Evolutionary conservation across 2,329 filamentous ascomycete genomes (phyloP), one percentile per base, ranked within the genome.

Genomic region (Trichophyton simii): DNA sequence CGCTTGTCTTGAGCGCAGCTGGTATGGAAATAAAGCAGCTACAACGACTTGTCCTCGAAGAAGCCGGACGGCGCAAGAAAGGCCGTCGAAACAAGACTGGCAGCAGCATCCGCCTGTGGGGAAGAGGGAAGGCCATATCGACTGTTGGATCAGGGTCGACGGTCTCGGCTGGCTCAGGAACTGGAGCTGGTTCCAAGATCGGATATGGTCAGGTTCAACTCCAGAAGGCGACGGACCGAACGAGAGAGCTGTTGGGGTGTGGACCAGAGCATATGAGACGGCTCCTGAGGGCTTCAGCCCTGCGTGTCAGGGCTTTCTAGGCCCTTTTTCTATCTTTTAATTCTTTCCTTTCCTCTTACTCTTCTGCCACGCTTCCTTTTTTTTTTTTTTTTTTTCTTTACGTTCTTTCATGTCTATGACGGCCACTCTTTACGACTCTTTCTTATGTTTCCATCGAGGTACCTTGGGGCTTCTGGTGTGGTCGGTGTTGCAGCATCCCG

Each of bases 1-100:
- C 72, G 0, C 67, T 75, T 55, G 69, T 76, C 50, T 62, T 76
- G 6, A 74, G 70, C 62, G 67, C 72, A 20, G 63, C 66, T 2
- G 69, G 66, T 11, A 61, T 66, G 60, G 64, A 59, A 55, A 63
- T 60, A 15, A 61, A 64, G 31, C 65, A 69, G 61, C 61, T 72
- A 3, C 63, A 68, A 31, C 67, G 66, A 31, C 68, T 66, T 28
- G 64, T 71, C 59, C 67, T 69, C 62, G 68, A 69, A 22, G 63
- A 68, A 15, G 63, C 66, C 57, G 62, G 63, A 60, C 52, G 65
- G n/a, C 67, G 64, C 38, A 58, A 62, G 36, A 59, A 57, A 41
- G 42, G 64, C 42, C 57, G 62, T 38, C 57, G 58, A 41, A 50
- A 63, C 52, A 65, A 62, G 57, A 55, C 58, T 5, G 25, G 20